Evolutionary conservation across 306 rosid genomes (phyloP), one percentile per base, ranked within the genome.

Genomic region (Albizia julibrissin): DNA sequence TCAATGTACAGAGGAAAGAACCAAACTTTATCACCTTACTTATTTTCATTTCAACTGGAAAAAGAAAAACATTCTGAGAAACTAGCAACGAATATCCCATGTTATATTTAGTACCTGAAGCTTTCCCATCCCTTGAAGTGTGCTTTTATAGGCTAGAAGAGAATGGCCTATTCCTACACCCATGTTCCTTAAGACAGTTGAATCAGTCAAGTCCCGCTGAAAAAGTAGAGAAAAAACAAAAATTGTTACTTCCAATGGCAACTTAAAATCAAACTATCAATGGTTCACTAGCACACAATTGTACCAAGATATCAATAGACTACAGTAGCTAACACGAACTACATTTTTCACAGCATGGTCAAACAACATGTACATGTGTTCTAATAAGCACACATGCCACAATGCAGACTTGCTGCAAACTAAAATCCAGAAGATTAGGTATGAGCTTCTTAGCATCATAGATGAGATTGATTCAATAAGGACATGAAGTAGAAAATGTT

Each of bases 151-250:
- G 65, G 98, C 93, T 85, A 95, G 97, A 83, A 93, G 95, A 78
- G 98, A 95, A 85, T 95, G 94, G 21, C 95, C 99, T 37, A 95
- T 73, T 66, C 92, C 97, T 1, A 93, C 95, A 82, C 97, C 95
- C 93, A 95, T 88, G 84, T 92, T 95, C 87, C 99, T 89, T 44
- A 93, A 67, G 67, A 95, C 98, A 33, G 99, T 95, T 46, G 99
- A 95, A 87, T 95, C 98, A n/a, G 99, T 95, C 85, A 95, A 89
- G 87, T 91, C 93, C 75, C 95, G 88, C 95, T 91, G 87, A 79
- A 82, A 74, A 67, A 71, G 65, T 39, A 8, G 12, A 3, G 0
- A 3, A 22, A 22, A 33, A 71, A 6, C 39, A 8, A 79, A 62
- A 43, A 58, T 2, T 66, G 62, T 47, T 84, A 86, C 68, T 61